Evolutionary conservation across 768 basidiomycete species (phyloP), one percentile per base, ranked within the genome.

Genomic region (Pleurotus platypus): DNA sequence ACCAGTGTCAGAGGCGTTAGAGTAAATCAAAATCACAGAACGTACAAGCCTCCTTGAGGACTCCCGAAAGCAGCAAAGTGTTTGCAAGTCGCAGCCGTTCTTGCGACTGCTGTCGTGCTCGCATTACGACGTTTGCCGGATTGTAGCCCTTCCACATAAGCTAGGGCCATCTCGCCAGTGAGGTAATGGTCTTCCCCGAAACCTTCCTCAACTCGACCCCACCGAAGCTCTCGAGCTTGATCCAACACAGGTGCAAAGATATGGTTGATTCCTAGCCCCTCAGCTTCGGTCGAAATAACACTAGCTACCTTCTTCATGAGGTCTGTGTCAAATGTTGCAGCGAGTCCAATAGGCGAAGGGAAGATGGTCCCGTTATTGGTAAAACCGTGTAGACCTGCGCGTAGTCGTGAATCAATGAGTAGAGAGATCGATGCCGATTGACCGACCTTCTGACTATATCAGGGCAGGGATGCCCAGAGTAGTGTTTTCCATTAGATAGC

Each of bases 11-110:
- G 30, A 35, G 1, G 30, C 9, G 9, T 35, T 1, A 35, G 3
- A 35, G 1, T 7, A 11, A 2, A 35, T 4, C 15, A 1, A 20
- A 11, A 20, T 48, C 43, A 18, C 5, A 49, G 12, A 4, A 72
- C 85, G 68, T 61, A 87, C 85, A 88, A 60, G 46, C 86, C 86
- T 50, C 85, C 83, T 55, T 86, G 83, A 9, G 86, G 86, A 37
- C 81, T 81, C 3, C 86, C 86, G 57, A 82, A 89, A 0, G 86
- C 85, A 4, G 85, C 79, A 57, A 88, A 88, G 69, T 88, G 86
- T 59, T 89, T 89, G 76, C 86, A 89, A 0, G 85, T 89, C 0
- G 86, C 78, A 0, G 87, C 82, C 64, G 87, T 71, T 20, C 84
- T 77, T 22, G 83, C 84, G 54, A 77, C 77, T 1, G 84, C 83